Evolutionary conservation across 352 stramenopile genomes (phyloP), one percentile per base, ranked within the genome.

Genomic region (Globisporangium okanoganense): DNA sequence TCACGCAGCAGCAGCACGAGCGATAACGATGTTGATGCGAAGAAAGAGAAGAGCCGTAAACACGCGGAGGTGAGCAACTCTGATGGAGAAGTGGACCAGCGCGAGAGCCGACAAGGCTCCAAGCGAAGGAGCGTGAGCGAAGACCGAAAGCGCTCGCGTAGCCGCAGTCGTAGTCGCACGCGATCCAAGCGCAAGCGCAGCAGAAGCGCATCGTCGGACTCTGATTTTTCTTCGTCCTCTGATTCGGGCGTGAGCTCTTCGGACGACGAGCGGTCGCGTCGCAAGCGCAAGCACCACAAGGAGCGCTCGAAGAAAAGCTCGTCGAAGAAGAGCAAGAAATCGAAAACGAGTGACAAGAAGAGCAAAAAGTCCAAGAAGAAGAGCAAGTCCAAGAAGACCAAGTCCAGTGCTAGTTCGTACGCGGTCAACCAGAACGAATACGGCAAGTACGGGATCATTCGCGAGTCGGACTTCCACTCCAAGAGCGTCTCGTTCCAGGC

Each of bases 391-490:
- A 65, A 70, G 38, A 64, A 69, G 24, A 62, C 60, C 16, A 58
- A 57, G 13, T 55, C 48, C 8, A 61, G 53, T 9, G 44, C 25
- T 2, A 70, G 69, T n/a, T 80, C 73, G 38, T 56, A 69, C 35
- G 87, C 85, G 7, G 83, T 97, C 57, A 79, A 97, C 65, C 89
- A 97, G 69, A 88, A 96, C 56, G 75, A 89, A 52, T 99, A 98
- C 76, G 97, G 97, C 62, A 98, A 98, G 71, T 98, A 97, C 64
- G 97, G 97, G n/a, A 97, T 99, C 40, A 71, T 99, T 31, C 85
- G 88, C 59, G 77, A 97, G 60, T 89, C 79, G 1, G 93, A 99
- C 69, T 98, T 94, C 69, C 92, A 96, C 71, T 66, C 49, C 57
- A 97, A 97, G 71, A 87, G 78, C 58, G 80, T 94, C 49, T 97